Evolutionary conservation across 192 early-diverging fungal species (phyloP), one percentile per base, ranked within the genome.

Genomic region (Linnemannia zychae): DNA sequence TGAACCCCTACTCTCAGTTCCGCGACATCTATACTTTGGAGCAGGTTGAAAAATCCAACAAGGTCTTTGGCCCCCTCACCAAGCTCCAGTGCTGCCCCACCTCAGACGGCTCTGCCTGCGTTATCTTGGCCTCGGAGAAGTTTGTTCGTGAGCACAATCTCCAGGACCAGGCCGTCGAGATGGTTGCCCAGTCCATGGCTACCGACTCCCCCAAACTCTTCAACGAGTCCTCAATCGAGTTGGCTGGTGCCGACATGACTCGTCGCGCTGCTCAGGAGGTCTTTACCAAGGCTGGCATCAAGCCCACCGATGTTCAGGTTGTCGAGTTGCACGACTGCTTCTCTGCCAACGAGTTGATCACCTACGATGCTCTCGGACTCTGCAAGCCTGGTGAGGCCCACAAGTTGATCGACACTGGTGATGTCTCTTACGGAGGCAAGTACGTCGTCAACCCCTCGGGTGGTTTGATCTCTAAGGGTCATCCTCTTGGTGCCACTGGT

Each of bases 301-400:
- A 88, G 57, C 60, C 90, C 48, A 84, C 86, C 4, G 92, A 95
- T 77, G 89, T 95, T 13, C 88, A 92, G 75, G 94, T 95, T 22
- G 87, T 95, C 49, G 94, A 95, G 75, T 87, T 95, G 48, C 94
- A 95, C 82, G 94, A 95, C 78, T 95, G 94, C 80, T 95, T 95
- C 88, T 92, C 91, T 22, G 93, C 92, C 74, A 95, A 94, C 77
- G 94, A 95, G 82, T 71, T 94, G 38, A 92, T 95, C 60, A 94
- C 94, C 34, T 95, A 95, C 84, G 94, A 95, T 78, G 92, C 94
- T 57, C 89, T 95, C 34, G 93, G 92, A 46, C 88, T 95, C 68
- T 91, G 91, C 74, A 76, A 88, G 52, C 90, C 90, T 44, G 94
- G 94, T 46, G 84, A 95, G 86, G 94, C 94, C 20, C 90, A 91